Base-by-base conservation (phyloP, 2,329 filamentous ascomycete species). In the Microthyrium microscopicum region DNA sequence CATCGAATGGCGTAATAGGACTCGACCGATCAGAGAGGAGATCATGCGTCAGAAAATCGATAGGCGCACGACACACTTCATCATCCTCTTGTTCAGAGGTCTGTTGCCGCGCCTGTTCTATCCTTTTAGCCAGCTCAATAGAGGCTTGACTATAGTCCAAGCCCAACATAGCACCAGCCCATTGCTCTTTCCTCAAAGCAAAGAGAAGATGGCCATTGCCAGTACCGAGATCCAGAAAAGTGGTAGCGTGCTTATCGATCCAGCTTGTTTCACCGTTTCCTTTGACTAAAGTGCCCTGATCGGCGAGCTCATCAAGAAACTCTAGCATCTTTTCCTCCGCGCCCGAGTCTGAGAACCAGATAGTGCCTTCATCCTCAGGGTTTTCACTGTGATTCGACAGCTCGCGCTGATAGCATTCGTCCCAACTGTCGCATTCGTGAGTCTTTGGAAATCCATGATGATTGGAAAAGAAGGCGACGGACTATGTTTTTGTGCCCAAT, bases 301-400 rank as follows among this genome's bases (percentile, higher is more conserved):
- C 56, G 3, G 61, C 61, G 5, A 92, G 67, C 5, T 45, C 40
- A 11, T 55, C 52, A 5, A 66, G 55, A 51, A 77, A 84, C 7
- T 61, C 54, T 17, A 92, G 56, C 39, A 92, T 73, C 49, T 85
- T 85, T 40, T 74, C 65, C 49, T 93, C 82, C 40, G 89, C 89
- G 48, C 78, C 73, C 20, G 83, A 80, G 58, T 95, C 89, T 52
- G 84, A 78, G 66, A 98, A 98, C 89, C 89, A 98, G 46, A 89
- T 74, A 20, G 84, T 92, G 43, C 87, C 87, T 39, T 77, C 77
- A 61, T 93, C 81, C 36, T 68, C 57, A 7, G 80, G 72, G 57
- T 91, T 73, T 40, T 68, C 54, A 34, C 69, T 58, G 54, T 85
- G 71, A 57, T 89, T 87, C 39, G 60, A 52, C 34, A 83, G 62